A percentile compares a stretch with the other conserved stretches of the same genome.
Conservation (phyloP, 1,139 yeast genomes). For the Debaryomyces sp. region DNA sequence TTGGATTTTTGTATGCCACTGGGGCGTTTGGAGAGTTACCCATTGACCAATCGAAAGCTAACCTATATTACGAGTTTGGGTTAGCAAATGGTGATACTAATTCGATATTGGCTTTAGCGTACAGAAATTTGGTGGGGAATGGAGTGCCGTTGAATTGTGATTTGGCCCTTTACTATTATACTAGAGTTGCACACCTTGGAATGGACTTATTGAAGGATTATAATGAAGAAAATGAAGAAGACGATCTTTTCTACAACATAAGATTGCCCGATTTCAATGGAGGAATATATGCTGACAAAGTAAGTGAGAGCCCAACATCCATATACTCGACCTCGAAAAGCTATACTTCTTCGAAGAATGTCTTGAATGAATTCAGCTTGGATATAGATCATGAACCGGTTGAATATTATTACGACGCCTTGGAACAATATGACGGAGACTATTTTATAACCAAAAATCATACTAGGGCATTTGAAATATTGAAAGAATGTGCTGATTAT, state of each 20-base stretch:
- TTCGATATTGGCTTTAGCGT: constrained; percentile 76
- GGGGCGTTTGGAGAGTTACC: constrained; percentile 79
- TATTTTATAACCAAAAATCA: constrained; percentile 49
- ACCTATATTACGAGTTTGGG: constrained; percentile 70
- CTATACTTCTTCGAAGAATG: constrained; percentile 22
- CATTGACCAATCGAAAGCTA: constrained; percentile 65
- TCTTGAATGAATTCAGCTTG: constrained; percentile 36
- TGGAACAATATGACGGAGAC: constrained; percentile 54
- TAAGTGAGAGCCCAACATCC: constrained; percentile 46
- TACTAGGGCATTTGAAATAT: constrained; percentile 41
- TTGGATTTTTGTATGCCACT: constrained; percentile 77
- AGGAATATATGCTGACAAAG: constrained; percentile 59
- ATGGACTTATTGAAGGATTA: constrained; percentile 19
- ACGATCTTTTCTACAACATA: constrained; percentile 48
- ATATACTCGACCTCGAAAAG: constrained; percentile 25
- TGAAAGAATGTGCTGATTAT: constrained; percentile 36
- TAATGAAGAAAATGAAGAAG: constrained; percentile 26
- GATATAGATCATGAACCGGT: constrained; percentile 48
- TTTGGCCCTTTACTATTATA: constrained; percentile 62
- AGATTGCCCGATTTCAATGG: constrained; percentile 65
- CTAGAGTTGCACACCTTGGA: constrained; percentile 53
- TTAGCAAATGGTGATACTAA: constrained; percentile 67
- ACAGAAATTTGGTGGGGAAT: constrained; percentile 63
- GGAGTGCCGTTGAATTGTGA: constrained; percentile 59
- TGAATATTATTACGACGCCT: constrained; percentile 47